phyloP scores from a whole-genome alignment of 305 asterid species.

The Solanum chacoense region DNA sequence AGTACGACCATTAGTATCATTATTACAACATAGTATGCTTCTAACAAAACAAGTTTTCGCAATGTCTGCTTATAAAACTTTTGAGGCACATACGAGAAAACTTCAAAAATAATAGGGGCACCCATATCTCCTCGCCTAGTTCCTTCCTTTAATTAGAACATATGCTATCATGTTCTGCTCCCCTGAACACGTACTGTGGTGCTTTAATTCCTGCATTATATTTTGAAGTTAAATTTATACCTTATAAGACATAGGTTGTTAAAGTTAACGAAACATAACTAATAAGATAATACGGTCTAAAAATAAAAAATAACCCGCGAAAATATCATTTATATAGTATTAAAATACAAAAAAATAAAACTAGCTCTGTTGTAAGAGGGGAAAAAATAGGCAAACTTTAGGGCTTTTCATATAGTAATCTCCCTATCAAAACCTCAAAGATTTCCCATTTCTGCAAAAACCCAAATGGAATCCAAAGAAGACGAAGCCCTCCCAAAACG shows the following conservation, averaged over 20 bases:
- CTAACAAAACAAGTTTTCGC: too few relatives aligned
- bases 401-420: background rate
- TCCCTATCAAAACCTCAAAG: background rate
- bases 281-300: too few relatives aligned
- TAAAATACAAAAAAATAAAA: background rate
- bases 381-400: background rate
- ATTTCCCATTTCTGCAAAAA: background rate
- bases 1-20: background rate
- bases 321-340: background rate
- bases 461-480: background rate
- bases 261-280: too few relatives aligned
- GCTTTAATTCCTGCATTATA: background rate
- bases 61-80: too few relatives aligned
- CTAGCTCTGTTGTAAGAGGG: background rate
- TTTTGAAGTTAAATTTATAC: too few relatives aligned
- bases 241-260: background rate
- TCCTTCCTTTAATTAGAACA: background rate
- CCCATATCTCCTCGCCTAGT: background rate
- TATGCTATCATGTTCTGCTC: too few relatives aligned
- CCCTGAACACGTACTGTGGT: too few relatives aligned
- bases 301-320: background rate
- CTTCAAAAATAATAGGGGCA: background rate
- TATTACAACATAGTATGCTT: background rate
- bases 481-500: background rate
- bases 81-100: background rate